Percentiles rank a stretch among this genome's conserved stretches.
phyloP scores from a whole-genome alignment of 2,329 filamentous ascomycete genomes.

The Cladophialophora yegresii region DNA sequence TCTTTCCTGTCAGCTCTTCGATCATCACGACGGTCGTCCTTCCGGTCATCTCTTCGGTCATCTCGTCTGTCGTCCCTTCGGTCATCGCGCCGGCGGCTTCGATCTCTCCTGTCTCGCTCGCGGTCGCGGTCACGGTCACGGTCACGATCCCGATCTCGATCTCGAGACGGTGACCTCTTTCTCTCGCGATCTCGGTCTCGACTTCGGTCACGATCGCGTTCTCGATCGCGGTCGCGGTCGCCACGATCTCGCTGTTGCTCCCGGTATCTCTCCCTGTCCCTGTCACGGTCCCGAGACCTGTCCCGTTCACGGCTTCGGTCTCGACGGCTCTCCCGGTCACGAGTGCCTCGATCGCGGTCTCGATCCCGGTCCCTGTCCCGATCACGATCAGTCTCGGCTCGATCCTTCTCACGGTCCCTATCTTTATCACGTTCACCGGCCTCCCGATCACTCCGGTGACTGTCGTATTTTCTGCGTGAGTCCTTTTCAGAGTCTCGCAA shows the following conservation, averaged over 20 bases:
- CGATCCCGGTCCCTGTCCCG: slow-evolving; percentile 19
- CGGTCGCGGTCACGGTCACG: slow-evolving; percentile 24
- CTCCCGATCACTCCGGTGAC: slow-evolving; percentile 31
- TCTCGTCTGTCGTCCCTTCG: slow-evolving; percentile 29
- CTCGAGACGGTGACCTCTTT: slow-evolving; percentile 30
- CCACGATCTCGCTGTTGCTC: slow-evolving; percentile 36
- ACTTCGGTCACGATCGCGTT: slow-evolving; percentile 21
- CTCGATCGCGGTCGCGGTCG: slow-evolving; percentile 28
- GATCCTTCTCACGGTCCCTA: background rate
- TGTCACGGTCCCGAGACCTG: slow-evolving; percentile 31
- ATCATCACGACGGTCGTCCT: slow-evolving; percentile 20
- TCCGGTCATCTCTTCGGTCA: slow-evolving; percentile 24
- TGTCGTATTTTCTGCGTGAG: slow-evolving; percentile 36
- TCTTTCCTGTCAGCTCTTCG: slow-evolving; percentile 20
- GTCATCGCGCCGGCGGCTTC: slow-evolving; percentile 19
- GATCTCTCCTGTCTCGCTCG: slow-evolving; percentile 9
- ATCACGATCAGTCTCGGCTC: slow-evolving; percentile 17
- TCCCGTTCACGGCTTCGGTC: slow-evolving; percentile 15
- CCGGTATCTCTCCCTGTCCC: slow-evolving; percentile 33
- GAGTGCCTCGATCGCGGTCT: slow-evolving; percentile 19
- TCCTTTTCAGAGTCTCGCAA: slow-evolving; percentile 26
- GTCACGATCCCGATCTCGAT: slow-evolving; percentile 37
- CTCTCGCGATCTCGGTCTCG: slow-evolving; percentile 33
- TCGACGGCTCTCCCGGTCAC: slow-evolving; percentile 20
- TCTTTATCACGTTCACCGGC: slow-evolving; percentile 26